These are phyloP conservation scores for Epithemia pelagica DNA, from an alignment of 108 stramenopile genomes.

Conservation along the genomic window DNA sequence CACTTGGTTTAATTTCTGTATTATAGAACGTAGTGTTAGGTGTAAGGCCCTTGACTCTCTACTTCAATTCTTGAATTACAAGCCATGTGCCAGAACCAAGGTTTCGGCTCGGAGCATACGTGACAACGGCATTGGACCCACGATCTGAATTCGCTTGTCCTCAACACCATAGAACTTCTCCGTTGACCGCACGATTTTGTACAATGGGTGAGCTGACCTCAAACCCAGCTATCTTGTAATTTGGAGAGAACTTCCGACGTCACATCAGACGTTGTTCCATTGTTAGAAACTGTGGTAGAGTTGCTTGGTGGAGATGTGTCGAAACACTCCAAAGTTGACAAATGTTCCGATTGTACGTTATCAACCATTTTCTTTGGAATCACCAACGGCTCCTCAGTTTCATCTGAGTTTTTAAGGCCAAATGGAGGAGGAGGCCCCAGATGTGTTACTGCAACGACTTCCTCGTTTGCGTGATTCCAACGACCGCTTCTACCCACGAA, in stretches of 20 bases:
- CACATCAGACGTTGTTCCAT: neutral
- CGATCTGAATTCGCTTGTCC: no score
- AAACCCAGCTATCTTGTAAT: neutral
- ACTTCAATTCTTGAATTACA: no score
- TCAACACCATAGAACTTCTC: no score
- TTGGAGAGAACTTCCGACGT: neutral
- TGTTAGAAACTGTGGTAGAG: no score
- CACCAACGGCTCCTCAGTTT: neutral
- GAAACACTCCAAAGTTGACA: neutral
- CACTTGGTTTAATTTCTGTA: no score
- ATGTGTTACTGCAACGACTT: neutral
- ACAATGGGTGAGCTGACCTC: no score
- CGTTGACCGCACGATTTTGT: no score
- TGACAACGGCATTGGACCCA: no score
- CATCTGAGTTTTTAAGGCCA: neutral
- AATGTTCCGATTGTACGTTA: neutral
- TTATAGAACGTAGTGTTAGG: no score
- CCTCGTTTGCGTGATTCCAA: neutral
- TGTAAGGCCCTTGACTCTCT: no score
- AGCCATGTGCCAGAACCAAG: no score
- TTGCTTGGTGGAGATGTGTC: neutral
- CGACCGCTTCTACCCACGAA: neutral
- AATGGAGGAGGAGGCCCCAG: neutral
- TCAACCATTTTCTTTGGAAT: slow-evolving; percentile 8
- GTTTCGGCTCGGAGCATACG: no score